Percentiles rank a stretch among this genome's conserved stretches.
phyloP scores from a whole-genome alignment of 305 asterid species.

The Galium porrigens region DNA sequence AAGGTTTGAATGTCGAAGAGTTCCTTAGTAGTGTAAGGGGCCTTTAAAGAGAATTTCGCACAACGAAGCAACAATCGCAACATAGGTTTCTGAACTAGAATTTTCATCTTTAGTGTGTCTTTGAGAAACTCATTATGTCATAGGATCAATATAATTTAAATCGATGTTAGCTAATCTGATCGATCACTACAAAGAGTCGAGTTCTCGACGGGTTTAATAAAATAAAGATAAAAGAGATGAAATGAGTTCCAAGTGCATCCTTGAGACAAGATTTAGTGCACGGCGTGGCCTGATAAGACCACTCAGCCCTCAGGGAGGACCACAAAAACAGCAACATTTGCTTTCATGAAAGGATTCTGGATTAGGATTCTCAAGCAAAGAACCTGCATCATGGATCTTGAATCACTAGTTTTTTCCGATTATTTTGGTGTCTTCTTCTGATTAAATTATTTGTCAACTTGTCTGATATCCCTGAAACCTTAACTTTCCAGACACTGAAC shows the following conservation, averaged over 20 bases:
- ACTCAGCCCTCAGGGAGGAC: conserved; percentile 24
- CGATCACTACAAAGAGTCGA: not conserved
- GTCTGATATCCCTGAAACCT: not conserved
- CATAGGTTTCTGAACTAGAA: too few species aligned
- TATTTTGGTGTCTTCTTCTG: not conserved
- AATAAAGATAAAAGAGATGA: not conserved
- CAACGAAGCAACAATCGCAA: too few species aligned
- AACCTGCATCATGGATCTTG: not conserved
- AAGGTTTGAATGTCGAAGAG: not conserved
- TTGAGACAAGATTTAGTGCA: conserved; percentile 22
- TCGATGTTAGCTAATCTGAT: too few species aligned
- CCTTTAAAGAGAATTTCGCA: too few species aligned
- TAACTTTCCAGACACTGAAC: conserved; percentile 7
- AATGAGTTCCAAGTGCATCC: conserved; percentile 10
- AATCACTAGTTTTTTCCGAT: not conserved
- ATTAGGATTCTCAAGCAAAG: not conserved
- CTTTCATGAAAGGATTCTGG: conserved; percentile 5
- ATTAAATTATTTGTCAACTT: too few species aligned
- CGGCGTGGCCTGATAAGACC: conserved; percentile 23
- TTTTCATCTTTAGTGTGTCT: too few species aligned
- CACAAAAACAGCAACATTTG: conserved; percentile 22
- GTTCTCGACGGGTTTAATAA: not conserved
- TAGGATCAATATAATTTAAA: too few species aligned
- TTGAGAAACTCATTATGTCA: too few species aligned
- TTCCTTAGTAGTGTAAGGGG: too few species aligned